Conservation (phyloP, 305 asterid species). For the Fraxinus velutina region DNA sequence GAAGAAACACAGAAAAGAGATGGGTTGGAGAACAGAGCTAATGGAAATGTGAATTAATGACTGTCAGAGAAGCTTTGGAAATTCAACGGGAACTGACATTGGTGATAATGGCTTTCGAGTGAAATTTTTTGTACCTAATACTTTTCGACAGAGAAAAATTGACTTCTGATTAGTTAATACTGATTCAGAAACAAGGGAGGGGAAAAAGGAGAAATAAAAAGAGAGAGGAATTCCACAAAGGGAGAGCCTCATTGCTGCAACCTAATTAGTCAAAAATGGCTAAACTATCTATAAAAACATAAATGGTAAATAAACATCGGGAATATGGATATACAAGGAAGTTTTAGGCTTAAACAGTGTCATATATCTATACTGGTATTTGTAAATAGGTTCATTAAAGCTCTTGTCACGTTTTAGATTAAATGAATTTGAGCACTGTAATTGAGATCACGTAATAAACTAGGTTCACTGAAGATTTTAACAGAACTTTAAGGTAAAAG, state of each 20-base stretch:
- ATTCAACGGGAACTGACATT: background rate
- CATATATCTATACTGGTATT: background rate
- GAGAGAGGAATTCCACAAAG: background rate
- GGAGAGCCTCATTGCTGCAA: background rate
- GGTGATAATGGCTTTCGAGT: background rate
- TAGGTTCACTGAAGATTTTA: background rate
- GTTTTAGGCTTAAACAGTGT: background rate
- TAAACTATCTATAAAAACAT: background rate
- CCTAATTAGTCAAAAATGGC: background rate
- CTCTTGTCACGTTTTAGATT: background rate
- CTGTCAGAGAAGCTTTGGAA: background rate
- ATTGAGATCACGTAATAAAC: background rate
- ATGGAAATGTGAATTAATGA: background rate
- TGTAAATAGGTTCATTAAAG: background rate
- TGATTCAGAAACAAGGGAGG: background rate
- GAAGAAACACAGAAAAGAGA: background rate
- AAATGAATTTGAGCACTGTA: background rate
- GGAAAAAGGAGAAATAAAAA: background rate
- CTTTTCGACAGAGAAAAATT: background rate
- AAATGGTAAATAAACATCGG: background rate
- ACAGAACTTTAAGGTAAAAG: background rate
- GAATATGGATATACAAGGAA: background rate
- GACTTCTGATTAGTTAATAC: background rate
- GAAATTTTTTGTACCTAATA: background rate
- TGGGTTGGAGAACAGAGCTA: background rate